Evolutionary conservation across 345 rosid genomes (phyloP), one percentile per base, ranked within the genome.

Genomic region (Brassica carinata): DNA sequence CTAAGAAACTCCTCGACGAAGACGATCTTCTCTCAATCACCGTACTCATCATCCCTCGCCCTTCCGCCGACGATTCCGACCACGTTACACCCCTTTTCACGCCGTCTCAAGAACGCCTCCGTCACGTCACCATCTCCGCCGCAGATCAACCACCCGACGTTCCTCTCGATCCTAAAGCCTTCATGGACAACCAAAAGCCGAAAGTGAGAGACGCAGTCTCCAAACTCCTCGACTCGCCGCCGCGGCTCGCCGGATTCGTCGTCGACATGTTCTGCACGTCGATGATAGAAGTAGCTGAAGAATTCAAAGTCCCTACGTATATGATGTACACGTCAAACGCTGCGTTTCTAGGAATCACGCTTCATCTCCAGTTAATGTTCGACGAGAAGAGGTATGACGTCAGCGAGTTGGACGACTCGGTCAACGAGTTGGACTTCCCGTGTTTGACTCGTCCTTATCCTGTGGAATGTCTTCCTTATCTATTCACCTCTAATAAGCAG

Each of bases 261-360:
- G 68, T 88, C 3, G 96, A 87, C 74, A 78, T 91, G 90, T 86
- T 88, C 23, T 90, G 89, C 78, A 77, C 72, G 0, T 15, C 85
- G 5, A 83, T 88, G 87, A 83, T 85, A 0, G 92, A 90, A 3
- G 67, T 90, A 3, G 94, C 90, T 0, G 36, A 78, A 15, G 91
- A 88, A 4, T 69, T 87, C 26, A 78, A 75, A 0, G 84, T 84
- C 6, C 89, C 94, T 0, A 72, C 61, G 40, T 90, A 91, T 23
- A 18, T 90, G 67, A 73, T 87, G 67, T 88, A 65, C 76, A 81
- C 90, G 17, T 84, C 90, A 0, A 72, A 84, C 75, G 90, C 94
- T 0, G 64, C 85, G 5, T 85, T 69, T 63, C 84, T 89, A 0
- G 85, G 81, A 4, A 17, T 82, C 40, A 11, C 73, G 64, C 43